A percentile compares a stretch with the other conserved stretches of the same genome.
phyloP scores from a whole-genome alignment of 495 filamentous ascomycete genomes.

The Pyronema domesticum region DNA sequence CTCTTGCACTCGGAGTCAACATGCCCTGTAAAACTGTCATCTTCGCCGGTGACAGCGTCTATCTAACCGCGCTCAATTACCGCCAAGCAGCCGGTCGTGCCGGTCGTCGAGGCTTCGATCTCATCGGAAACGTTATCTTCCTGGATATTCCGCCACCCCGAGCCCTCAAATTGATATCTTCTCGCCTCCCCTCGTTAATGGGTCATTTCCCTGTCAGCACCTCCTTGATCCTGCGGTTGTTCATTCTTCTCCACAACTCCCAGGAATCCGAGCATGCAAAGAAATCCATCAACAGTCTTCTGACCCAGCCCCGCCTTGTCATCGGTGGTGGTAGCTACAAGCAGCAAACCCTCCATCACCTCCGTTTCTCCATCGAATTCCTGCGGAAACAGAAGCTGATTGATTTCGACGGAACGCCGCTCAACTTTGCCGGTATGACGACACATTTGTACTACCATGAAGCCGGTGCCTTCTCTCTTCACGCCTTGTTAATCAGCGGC shows the following conservation, averaged over 20 bases:
- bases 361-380: conserved; percentile 68
- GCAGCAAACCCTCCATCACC: conserved; percentile 51
- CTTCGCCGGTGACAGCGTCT: conserved; percentile 55
- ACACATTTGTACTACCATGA: conserved; percentile 59
- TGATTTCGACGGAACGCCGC: conserved; percentile 37
- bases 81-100: conserved; percentile 60
- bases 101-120: conserved; percentile 62
- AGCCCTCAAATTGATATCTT: conserved; percentile 46
- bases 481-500: conserved; percentile 47
- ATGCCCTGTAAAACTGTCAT: conserved; percentile 74
- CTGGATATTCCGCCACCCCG: conserved; percentile 39
- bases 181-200: conserved; percentile 49
- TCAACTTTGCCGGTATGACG: conserved; percentile 50
- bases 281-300: conserved; percentile 42
- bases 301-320: conserved; percentile 51
- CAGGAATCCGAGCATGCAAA: conserved; percentile 40
- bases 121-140: conserved; percentile 67
- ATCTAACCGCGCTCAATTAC: conserved; percentile 54
- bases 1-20: conserved; percentile 60
- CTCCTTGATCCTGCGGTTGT: conserved; percentile 49
- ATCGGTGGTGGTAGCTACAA: conserved; percentile 44
- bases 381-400: conserved; percentile 50
- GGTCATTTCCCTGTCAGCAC: conserved; percentile 67
- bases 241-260: conserved; percentile 47
- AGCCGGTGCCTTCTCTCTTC: conserved; percentile 53